Conservation (phyloP, 768 basidiomycete genomes). For the Tulasnella sp. region DNA sequence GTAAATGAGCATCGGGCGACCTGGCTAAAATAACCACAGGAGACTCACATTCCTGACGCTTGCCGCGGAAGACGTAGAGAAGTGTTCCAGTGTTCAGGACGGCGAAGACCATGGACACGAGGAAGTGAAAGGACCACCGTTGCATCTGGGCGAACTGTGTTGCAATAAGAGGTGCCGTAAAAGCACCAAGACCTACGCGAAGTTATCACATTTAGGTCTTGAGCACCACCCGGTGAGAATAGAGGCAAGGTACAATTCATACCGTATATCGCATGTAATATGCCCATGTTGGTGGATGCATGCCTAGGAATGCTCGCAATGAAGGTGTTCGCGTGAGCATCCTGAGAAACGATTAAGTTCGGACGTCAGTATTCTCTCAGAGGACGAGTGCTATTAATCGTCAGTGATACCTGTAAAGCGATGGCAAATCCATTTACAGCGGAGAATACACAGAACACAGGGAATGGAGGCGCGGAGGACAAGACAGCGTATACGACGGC, state of each 20-base stretch:
- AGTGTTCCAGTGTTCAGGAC: conserved; percentile 44
- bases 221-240: no score
- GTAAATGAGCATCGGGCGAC: neutral
- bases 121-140: conserved; percentile 71
- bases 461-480: conserved; percentile 37
- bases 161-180: conserved; percentile 55
- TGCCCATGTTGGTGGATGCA: conserved; percentile 32
- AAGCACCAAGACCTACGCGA: conserved; percentile 29
- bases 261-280: conserved; percentile 40
- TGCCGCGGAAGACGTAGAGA: conserved; percentile 43
- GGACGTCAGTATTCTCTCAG: no score
- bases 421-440: conserved; percentile 37
- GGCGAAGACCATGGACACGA: conserved; percentile 59
- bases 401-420: conserved; percentile 41
- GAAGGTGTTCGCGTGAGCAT: conserved; percentile 42
- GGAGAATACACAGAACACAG: conserved; percentile 36
- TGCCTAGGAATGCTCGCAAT: conserved; percentile 35
- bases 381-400: no score
- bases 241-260: no score
- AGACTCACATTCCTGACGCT: conserved; percentile 26
- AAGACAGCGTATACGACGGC: conserved; percentile 30
- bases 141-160: conserved; percentile 64
- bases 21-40: no score
- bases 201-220: no score
- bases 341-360: no score